Conservation (phyloP, 352 stramenopile genomes). For the Hyaloperonospora arabidopsidis region DNA sequence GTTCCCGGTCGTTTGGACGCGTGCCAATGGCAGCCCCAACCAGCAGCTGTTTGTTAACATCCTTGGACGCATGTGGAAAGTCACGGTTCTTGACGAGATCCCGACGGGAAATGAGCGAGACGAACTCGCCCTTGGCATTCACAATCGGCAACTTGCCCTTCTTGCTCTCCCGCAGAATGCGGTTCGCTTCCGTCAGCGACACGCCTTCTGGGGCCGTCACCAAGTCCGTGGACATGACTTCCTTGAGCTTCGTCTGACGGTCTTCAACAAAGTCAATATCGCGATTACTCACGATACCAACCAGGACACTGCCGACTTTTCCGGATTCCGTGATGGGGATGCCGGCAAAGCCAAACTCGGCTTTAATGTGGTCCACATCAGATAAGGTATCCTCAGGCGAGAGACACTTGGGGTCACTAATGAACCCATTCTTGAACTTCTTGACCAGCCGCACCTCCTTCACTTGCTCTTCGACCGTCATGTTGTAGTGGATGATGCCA, state of each 20-base stretch:
- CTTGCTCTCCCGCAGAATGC: constrained; percentile 97
- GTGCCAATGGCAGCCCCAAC: constrained; percentile 98
- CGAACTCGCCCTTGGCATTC: constrained; percentile 95
- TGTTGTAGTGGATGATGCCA: constrained; percentile 99
- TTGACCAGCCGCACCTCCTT: constrained; percentile 93
- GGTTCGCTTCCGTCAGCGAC: constrained; percentile 94
- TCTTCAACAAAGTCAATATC: constrained; percentile 99
- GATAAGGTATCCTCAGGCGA: constrained; percentile 92
- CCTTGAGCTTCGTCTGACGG: constrained; percentile 68
- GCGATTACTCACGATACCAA: constrained; percentile 98
- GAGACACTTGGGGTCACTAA: constrained; percentile 96
- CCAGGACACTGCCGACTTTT: constrained; percentile 94
- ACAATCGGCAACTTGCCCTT: constrained; percentile 99
- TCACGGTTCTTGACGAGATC: constrained; percentile 98
- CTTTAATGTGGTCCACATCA: constrained; percentile 94
- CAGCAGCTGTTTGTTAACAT: constrained; percentile 97
- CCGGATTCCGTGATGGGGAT: constrained; percentile 98
- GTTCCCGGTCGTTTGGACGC: constrained; percentile 92
- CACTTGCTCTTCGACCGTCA: constrained; percentile 95
- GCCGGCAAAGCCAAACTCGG: constrained; percentile 94
- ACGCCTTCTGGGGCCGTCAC: constrained; percentile 93
- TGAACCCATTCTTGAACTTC: constrained; percentile 99
- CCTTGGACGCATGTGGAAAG: constrained; percentile 95
- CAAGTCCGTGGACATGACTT: constrained; percentile 87
- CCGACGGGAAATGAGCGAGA: constrained; percentile 96